These are phyloP conservation scores for Tilletia horrida DNA, from an alignment of 1,284 basidiomycete genomes.

Conservation along the genomic window DNA sequence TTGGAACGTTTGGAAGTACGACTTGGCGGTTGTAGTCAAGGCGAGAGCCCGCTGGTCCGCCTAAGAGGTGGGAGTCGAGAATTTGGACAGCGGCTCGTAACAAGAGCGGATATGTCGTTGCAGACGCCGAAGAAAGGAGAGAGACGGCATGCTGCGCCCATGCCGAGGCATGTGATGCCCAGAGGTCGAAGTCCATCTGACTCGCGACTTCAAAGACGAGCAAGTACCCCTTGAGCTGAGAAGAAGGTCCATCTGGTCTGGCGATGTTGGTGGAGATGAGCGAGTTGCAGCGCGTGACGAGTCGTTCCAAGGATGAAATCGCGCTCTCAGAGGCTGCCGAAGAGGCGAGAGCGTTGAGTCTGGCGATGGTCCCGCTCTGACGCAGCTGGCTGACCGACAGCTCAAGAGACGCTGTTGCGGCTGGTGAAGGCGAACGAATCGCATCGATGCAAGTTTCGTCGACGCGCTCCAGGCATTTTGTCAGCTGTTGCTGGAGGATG, in stretches of 20 bases:
- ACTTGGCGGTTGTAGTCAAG: conserved; percentile 9
- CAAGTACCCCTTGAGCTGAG: conserved; percentile 7
- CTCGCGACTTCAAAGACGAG: not conserved
- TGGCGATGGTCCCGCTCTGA: not conserved
- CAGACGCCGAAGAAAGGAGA: not conserved
- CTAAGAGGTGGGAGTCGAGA: not conserved
- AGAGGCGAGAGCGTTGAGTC: not conserved
- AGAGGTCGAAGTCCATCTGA: conserved; percentile 12
- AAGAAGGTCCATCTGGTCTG: not conserved
- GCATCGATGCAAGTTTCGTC: not conserved
- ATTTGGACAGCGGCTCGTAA: not conserved
- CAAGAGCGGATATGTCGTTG: not conserved
- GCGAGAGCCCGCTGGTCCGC: not conserved
- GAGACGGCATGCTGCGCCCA: conserved; percentile 7
- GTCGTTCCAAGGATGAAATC: not conserved
- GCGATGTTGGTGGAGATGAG: conserved; percentile 6
- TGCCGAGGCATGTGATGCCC: not conserved
- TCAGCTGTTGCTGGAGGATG: conserved; percentile 5
- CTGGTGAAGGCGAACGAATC: not conserved
- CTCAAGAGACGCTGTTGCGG: not conserved
- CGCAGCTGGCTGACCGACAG: conserved; percentile 4
- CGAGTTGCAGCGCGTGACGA: conserved; percentile 3
- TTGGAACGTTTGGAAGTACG: conserved; percentile 10
- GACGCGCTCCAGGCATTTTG: not conserved
- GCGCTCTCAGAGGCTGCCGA: not conserved